Percentiles rank a stretch among this genome's conserved stretches.
Conservation (phyloP, 306 rosid genomes). For the Glycine tomentella region DNA sequence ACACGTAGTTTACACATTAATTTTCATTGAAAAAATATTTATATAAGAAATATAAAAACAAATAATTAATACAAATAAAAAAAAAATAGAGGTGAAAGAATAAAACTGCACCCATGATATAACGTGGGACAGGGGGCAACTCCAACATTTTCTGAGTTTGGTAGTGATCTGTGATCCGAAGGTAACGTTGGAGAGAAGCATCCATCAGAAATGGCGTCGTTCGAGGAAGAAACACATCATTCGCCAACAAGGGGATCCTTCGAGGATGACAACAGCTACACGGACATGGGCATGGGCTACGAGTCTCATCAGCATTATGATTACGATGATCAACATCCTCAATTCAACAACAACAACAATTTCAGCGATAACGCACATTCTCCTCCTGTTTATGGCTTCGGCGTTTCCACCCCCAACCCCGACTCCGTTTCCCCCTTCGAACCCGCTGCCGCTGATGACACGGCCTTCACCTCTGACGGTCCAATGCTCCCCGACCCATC, state of each 20-base stretch:
- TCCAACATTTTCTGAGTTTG: neutral
- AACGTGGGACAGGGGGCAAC: neutral
- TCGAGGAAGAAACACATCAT: conserved; percentile 30
- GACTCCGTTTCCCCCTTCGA: conserved; percentile 69
- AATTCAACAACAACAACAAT: neutral
- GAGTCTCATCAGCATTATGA: conserved; percentile 41
- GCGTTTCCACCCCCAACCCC: conserved; percentile 52
- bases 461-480: conserved; percentile 56
- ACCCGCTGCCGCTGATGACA: conserved; percentile 26
- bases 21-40: neutral
- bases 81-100: neutral
- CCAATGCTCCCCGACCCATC: conserved; percentile 74
- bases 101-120: neutral
- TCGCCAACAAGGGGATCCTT: conserved; percentile 23
- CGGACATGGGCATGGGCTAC: conserved; percentile 32
- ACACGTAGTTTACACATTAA: neutral
- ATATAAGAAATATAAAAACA: neutral
- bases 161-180: conserved; percentile 18
- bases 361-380: conserved; percentile 36
- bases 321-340: conserved; percentile 41
- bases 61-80: neutral
- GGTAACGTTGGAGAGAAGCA: neutral
- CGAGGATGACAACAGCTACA: conserved; percentile 56
- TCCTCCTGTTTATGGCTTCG: conserved; percentile 55
- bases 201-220: conserved; percentile 62